Conservation (phyloP, 2,329 filamentous ascomycete species). For the Fusarium floridanum region DNA sequence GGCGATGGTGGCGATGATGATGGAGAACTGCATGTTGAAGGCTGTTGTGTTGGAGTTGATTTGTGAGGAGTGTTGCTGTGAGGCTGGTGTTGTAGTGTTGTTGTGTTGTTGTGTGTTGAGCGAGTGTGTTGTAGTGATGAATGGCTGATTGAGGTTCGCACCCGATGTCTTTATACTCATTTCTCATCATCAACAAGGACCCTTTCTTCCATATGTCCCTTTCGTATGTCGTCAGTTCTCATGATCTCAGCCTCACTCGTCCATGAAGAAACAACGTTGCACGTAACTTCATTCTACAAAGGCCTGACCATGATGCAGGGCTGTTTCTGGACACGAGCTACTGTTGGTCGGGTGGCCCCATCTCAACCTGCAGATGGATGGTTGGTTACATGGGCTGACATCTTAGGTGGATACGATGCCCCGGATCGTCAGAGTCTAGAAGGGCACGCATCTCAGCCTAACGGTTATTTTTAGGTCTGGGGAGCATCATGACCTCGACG, state of each 20-base stretch:
- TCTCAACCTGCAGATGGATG: neutral
- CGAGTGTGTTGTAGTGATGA: neutral
- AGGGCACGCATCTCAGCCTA: neutral
- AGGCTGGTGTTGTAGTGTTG: neutral
- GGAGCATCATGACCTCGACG: neutral
- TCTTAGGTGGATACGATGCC: neutral
- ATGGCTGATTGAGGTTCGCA: neutral
- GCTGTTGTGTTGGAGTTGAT: neutral
- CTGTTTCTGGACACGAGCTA: neutral
- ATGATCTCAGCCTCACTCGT: neutral
- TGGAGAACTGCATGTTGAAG: constrained; percentile 5
- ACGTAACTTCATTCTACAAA: neutral
- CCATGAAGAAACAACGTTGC: constrained; percentile 2
- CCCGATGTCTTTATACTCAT: neutral
- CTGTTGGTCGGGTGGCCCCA: neutral
- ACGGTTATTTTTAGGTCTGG: neutral
- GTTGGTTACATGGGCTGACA: neutral
- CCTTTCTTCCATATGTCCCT: neutral
- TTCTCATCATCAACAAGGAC: neutral
- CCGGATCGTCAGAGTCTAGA: constrained; percentile 4
- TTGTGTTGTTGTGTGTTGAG: neutral
- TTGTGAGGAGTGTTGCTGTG: neutral
- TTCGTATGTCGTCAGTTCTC: neutral
- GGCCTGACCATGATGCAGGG: neutral
- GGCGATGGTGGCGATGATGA: neutral